Evolutionary conservation across 805 yeast genomes (phyloP).

Genomic region (Cyberlindnera euphorbiae): DNA sequence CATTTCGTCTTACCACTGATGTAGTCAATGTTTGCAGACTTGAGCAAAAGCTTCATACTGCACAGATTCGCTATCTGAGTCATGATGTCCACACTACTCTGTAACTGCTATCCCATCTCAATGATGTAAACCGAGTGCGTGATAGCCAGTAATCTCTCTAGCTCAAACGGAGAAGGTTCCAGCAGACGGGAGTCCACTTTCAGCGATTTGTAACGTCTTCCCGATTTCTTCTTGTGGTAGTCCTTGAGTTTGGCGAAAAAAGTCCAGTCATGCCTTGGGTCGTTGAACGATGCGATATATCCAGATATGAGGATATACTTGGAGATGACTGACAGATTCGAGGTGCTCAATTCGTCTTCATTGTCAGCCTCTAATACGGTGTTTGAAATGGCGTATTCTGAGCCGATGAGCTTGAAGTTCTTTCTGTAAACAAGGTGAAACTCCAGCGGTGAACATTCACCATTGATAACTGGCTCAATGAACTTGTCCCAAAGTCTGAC

Average conservation of each 20-base stretch:
- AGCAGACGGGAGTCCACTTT: constrained; percentile 54
- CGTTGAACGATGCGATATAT: constrained; percentile 75
- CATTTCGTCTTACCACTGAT: constrained; percentile 68
- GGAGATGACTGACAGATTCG: constrained; percentile 54
- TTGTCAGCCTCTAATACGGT: constrained; percentile 16
- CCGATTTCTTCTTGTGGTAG: constrained; percentile 34
- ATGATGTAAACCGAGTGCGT: constrained; percentile 60
- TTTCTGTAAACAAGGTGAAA: constrained; percentile 27
- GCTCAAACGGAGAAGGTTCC: constrained; percentile 68
- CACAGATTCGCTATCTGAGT: constrained; percentile 32
- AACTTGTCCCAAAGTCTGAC: constrained; percentile 22
- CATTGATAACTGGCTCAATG: constrained; percentile 15
- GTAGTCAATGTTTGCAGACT: constrained; percentile 41
- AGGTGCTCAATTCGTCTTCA: constrained; percentile 10
- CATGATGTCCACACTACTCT: constrained; percentile 32
- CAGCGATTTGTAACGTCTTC: constrained; percentile 35
- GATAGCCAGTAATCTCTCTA: constrained; percentile 79
- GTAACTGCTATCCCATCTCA: constrained; percentile 30
- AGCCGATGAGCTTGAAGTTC: constrained; percentile 27
- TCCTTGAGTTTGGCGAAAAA: constrained; percentile 62
- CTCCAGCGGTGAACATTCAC: constrained; percentile 13
- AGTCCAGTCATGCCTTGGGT: constrained; percentile 62
- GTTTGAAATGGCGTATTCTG: constrained; percentile 29
- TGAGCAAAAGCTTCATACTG: constrained; percentile 28
- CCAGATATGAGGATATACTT: constrained; percentile 77